Evolutionary conservation across 345 rosid species (phyloP).

Genomic region (Eucalyptus curtisii): DNA sequence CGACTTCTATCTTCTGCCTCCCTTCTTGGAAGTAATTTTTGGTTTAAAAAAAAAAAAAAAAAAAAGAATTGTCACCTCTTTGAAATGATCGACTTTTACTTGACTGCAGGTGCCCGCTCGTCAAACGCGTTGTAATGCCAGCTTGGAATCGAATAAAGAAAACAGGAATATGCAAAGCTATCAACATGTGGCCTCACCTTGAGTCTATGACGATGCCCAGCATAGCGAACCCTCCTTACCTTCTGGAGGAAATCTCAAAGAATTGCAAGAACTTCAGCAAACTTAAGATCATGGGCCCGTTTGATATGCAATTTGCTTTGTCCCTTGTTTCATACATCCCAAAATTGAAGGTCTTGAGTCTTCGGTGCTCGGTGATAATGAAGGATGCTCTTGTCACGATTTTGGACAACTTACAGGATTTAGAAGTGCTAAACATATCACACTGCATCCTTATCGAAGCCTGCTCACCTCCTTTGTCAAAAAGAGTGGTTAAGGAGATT

Average conservation of each 20-base stretch:
- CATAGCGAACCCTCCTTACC: constrained; percentile 58
- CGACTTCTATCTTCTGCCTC: not conserved
- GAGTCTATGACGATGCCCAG: constrained; percentile 91
- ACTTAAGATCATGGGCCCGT: constrained; percentile 83
- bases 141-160: constrained; percentile 84
- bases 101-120: constrained; percentile 46
- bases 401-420: constrained; percentile 34
- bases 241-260: constrained; percentile 59
- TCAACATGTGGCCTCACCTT: constrained; percentile 61
- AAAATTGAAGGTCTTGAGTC: constrained; percentile 46
- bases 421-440: constrained; percentile 76
- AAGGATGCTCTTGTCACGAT: constrained; percentile 47
- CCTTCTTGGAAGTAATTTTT: not conserved
- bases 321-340: constrained; percentile 32
- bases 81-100: not conserved
- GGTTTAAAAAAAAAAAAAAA: not conserved
- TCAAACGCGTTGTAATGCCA: constrained; percentile 62
- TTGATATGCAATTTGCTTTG: constrained; percentile 38
- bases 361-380: constrained; percentile 48
- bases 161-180: constrained; percentile 64
- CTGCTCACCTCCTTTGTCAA: constrained; percentile 17
- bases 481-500: constrained; percentile 30
- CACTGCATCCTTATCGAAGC: constrained; percentile 55
- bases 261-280: constrained; percentile 52
- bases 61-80: not conserved